A percentile compares a stretch with the other conserved stretches of the same genome.
phyloP scores from a whole-genome alignment of 305 asterid genomes.

The Fraxinus floribunda region DNA sequence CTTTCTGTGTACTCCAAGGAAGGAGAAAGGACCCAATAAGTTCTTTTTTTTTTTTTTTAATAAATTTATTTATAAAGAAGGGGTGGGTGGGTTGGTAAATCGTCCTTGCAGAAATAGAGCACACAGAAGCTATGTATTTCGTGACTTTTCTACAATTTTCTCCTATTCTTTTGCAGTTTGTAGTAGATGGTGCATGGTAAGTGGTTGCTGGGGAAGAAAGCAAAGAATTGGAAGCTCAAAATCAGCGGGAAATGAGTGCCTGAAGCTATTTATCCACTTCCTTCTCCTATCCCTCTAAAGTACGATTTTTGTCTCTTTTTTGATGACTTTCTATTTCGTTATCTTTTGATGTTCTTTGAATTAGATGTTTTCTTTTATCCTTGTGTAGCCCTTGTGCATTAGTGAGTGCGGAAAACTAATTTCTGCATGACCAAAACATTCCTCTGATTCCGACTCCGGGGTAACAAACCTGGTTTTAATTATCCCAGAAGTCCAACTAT shows the following conservation, averaged over 20 bases:
- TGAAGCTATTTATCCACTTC: slow-evolving; percentile 71
- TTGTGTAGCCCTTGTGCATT: slow-evolving; percentile 29
- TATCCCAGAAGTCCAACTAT: slow-evolving; percentile 27
- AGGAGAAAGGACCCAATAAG: background rate
- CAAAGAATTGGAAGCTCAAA: slow-evolving; percentile 38
- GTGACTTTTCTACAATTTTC: background rate
- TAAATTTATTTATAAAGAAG: background rate
- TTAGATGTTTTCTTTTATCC: background rate
- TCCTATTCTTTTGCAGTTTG: slow-evolving; percentile 38
- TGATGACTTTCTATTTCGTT: background rate
- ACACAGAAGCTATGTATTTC: background rate
- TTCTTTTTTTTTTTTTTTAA: background rate
- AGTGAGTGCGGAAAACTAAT: slow-evolving; percentile 20
- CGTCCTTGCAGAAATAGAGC: background rate
- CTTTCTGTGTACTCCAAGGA: background rate
- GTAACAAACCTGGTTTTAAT: background rate
- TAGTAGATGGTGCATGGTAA: slow-evolving; percentile 41
- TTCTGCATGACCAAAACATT: slow-evolving; percentile 27
- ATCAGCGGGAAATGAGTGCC: slow-evolving; percentile 47
- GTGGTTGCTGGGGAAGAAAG: slow-evolving; percentile 70
- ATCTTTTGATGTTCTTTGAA: background rate
- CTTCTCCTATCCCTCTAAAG: slow-evolving; percentile 36
- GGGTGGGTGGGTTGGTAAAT: background rate
- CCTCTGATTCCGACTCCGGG: slow-evolving; percentile 30
- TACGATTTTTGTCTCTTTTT: slow-evolving; percentile 11